Conservation (phyloP, 2,329 filamentous ascomycete species). For the Chaetomium olivaceum region DNA sequence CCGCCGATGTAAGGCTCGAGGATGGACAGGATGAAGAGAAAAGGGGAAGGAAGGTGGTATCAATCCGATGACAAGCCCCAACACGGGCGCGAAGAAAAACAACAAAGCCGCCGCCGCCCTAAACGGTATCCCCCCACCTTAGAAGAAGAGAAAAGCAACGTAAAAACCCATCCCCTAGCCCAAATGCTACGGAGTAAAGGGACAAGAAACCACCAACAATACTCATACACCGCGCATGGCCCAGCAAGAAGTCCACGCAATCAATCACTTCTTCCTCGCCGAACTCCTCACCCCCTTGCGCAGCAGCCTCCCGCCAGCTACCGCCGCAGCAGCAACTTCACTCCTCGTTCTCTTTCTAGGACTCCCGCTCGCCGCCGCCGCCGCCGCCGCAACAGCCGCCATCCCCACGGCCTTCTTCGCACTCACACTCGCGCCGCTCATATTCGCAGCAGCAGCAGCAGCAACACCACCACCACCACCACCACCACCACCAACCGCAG, state of each 20-base stretch:
- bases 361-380: neutral
- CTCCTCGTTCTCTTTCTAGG: conserved; percentile 18
- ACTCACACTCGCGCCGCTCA: neutral
- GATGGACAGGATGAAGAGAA: neutral
- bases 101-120: neutral
- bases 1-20: neutral
- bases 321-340: conserved; percentile 9
- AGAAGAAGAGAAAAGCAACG: conserved; percentile 14
- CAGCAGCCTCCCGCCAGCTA: conserved; percentile 22
- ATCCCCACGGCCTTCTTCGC: neutral
- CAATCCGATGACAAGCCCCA: neutral
- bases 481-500: neutral
- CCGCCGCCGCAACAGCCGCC: neutral
- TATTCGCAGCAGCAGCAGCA: too few relatives aligned
- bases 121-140: conserved; percentile 18
- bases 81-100: neutral
- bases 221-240: conserved; percentile 1
- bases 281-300: conserved; percentile 40
- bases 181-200: conserved; percentile 29
- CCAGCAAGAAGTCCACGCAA: neutral
- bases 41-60: neutral
- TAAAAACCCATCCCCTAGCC: neutral
- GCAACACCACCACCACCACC: too few relatives aligned
- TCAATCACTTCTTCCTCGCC: conserved; percentile 35
- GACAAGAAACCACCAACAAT: conserved; percentile 14